phyloP scores from a whole-genome alignment of 208 protist genomes.

The Leishmania braziliensis region DNA sequence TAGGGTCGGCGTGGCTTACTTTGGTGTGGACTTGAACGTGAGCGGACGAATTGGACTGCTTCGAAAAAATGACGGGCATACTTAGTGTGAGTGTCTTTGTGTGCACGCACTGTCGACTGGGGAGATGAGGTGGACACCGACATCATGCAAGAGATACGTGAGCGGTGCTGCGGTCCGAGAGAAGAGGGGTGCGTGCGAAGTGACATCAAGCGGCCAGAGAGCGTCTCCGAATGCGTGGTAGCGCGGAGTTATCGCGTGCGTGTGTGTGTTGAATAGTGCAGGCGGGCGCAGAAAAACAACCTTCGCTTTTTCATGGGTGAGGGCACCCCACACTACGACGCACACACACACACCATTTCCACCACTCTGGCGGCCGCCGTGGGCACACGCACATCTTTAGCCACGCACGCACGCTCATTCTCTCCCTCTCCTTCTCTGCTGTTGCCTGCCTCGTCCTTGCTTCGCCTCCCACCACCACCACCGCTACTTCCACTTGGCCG shows the following conservation, averaged over 20 bases:
- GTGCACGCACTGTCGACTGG: neutral
- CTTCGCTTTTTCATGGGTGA: neutral
- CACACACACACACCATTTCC: neutral
- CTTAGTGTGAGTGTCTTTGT: neutral
- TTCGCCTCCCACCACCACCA: neutral
- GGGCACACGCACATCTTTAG: neutral
- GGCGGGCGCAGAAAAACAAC: neutral
- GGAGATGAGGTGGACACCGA: neutral
- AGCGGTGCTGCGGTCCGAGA: neutral
- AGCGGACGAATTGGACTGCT: neutral
- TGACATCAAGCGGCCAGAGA: neutral
- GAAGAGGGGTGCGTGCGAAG: neutral
- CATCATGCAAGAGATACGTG: neutral
- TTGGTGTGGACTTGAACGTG: neutral
- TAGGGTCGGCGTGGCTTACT: neutral
- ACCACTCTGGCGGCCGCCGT: neutral
- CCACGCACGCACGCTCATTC: neutral
- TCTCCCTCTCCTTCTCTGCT: slow-evolving; percentile 6
- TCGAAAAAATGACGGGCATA: neutral
- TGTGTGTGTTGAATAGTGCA: neutral
- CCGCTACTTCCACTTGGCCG: neutral
- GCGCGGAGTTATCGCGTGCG: neutral
- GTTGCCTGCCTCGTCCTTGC: neutral
- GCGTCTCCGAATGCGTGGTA: neutral
- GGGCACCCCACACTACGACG: neutral